Conservation (phyloP, 306 rosid genomes). For the Trifolium pratense region DNA sequence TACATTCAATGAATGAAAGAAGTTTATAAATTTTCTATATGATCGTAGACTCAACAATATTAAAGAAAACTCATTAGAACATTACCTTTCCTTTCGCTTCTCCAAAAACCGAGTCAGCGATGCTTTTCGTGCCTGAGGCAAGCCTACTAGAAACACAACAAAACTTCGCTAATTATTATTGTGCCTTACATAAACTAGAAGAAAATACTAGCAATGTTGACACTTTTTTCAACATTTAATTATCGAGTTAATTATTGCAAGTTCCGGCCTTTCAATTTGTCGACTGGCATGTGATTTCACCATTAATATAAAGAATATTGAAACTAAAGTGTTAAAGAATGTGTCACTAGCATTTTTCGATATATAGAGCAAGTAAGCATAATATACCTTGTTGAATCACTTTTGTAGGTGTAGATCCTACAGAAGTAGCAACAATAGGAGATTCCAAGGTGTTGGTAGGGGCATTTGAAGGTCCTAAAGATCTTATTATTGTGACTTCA, state of each 20-base stretch:
- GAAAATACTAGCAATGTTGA: neutral
- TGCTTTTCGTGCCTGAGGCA: slow-evolving; percentile 97
- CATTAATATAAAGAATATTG: neutral
- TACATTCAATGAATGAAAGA: neutral
- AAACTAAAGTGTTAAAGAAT: neutral
- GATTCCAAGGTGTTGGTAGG: slow-evolving; percentile 53
- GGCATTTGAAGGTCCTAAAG: slow-evolving; percentile 50
- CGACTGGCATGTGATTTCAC: neutral
- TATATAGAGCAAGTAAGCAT: neutral
- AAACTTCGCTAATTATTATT: slow-evolving; percentile 2
- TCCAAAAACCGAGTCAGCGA: slow-evolving; percentile 90
- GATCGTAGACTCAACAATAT: neutral
- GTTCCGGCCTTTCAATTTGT: no score
- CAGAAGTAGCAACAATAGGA: slow-evolving; percentile 48
- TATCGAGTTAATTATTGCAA: neutral
- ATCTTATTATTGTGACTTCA: slow-evolving; percentile 42
- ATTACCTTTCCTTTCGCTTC: slow-evolving; percentile 96
- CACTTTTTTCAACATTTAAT: neutral
- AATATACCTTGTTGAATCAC: slow-evolving; percentile 64
- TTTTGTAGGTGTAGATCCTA: slow-evolving; percentile 50
- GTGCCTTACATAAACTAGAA: slow-evolving; percentile 18
- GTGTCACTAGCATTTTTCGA: neutral
- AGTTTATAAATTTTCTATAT: neutral
- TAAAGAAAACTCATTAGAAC: neutral
- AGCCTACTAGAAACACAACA: slow-evolving; percentile 53